Percentiles rank a stretch among this genome's conserved stretches.
phyloP scores from a whole-genome alignment of 1,284 basidiomycete species.

The Cryptococcus jaspeensis region DNA sequence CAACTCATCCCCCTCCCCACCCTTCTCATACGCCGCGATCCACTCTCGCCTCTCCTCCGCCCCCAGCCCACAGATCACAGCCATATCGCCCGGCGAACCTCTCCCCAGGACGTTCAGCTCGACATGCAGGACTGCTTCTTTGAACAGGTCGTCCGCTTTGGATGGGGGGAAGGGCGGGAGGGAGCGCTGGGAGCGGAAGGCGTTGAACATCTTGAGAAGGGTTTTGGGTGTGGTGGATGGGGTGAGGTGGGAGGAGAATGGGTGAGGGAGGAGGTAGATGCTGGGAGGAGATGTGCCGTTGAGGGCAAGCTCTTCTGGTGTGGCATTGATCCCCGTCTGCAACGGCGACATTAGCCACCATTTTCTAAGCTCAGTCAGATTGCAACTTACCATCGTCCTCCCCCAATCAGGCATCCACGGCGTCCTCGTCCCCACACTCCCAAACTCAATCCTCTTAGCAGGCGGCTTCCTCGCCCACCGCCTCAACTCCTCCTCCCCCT shows the following conservation, averaged over 20 bases:
- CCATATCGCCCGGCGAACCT: slow-evolving; percentile 72
- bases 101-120: slow-evolving; percentile 61
- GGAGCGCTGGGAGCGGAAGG: slow-evolving; percentile 59
- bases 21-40: slow-evolving; percentile 51
- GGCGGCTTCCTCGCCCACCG: slow-evolving; percentile 79
- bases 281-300: slow-evolving; percentile 33
- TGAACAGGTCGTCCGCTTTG: slow-evolving; percentile 55
- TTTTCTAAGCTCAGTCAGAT: neutral
- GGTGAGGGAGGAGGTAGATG: slow-evolving; percentile 65
- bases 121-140: slow-evolving; percentile 65
- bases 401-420: slow-evolving; percentile 77
- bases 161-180: slow-evolving; percentile 53
- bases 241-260: slow-evolving; percentile 43
- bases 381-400: slow-evolving; percentile 53
- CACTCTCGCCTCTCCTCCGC: slow-evolving; percentile 57
- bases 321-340: neutral
- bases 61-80: slow-evolving; percentile 63
- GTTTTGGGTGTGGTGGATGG: slow-evolving; percentile 26
- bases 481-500: slow-evolving; percentile 56
- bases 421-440: slow-evolving; percentile 63
- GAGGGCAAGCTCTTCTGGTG: slow-evolving; percentile 31
- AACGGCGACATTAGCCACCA: neutral
- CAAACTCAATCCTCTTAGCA: slow-evolving; percentile 74
- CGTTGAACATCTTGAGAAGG: slow-evolving; percentile 61
- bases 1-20: slow-evolving; percentile 18